Base-by-base conservation (phyloP, 2,329 filamentous ascomycete genomes). In the Fragosphaeria purpurea region DNA sequence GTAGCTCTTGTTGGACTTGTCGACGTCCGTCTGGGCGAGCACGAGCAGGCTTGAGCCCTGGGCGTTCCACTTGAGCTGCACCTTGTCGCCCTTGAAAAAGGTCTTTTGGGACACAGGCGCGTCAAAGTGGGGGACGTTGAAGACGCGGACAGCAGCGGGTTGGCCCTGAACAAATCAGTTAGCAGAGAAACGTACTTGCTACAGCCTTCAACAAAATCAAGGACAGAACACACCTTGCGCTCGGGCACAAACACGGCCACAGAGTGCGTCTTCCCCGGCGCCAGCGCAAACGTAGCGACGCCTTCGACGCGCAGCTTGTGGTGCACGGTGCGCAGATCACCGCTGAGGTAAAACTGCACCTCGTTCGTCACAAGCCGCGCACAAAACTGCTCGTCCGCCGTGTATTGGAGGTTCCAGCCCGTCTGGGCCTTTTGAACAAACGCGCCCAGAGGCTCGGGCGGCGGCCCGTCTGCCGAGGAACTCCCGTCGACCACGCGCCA, bases 51-150 rank as follows among this genome's bases (percentile, higher is more conserved):
- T 91, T 39, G 90, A 95, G 48, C 93, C 93, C 55, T 88, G 76
- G 58, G 85, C 80, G 70, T 98, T 98, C 93, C 93, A 98, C 74
- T 96, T 96, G 64, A 98, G 74, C 70, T 96, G 89, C 45, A 98
- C 91, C 74, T 97, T 97, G 75, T 98, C 93, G 56, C 90, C 90
- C 74, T 98, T 98, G 81, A 89, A 98, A 66, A 98, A 98, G 1
- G 86, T 96, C 82, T 98, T 98, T 67, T 97, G 91, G 40, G 91
- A 96, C 46, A 95, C 83, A 5, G 90, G 83, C 48, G 73, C 74
- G 56, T 71, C 78, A 70, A 97, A 97, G 60, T 93, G 78, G 41
- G 93, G 91, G 38, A 97, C 86, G 59, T 91, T 88, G 73, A 86
- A 98, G 54, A 97, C 86, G 70, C 94, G 95, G 67, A 97, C 89